Base-by-base conservation (phyloP, 2,329 filamentous ascomycete genomes). In the Ophiostoma australiae region DNA sequence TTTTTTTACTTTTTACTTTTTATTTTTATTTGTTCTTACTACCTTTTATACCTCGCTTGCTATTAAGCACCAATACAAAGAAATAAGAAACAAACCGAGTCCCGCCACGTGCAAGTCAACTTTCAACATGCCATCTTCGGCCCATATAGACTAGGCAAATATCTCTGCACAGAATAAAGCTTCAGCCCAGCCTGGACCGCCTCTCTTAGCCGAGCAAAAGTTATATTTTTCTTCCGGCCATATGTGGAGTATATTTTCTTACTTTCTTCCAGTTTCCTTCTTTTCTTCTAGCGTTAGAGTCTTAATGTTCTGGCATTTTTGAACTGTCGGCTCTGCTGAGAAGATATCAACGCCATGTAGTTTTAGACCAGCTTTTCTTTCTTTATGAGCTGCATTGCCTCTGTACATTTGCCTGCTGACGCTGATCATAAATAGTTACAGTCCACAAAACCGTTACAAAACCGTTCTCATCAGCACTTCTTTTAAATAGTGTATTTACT, bases 1-100 rank as follows among this genome's bases (percentile, higher is more conserved):
- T 55, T 71, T 39, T 35, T 44, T 39, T 27, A 11, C 10, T 33
- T 39, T 31, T 52, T 17, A 13, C 6, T 33, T 63, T 44, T 58
- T 39, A n/a, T 39, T 15, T 7, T 68, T 70, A 31, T 61, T 63
- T 61, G 66, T 69, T 7, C 69, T 72, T 63, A 61, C 44, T 35
- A 39, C 33, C 39, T 37, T 48, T 52, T 37, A 48, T 37, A 48
- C 44, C 23, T 27, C 70, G 58, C 72, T 72, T 71, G 67, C 71
- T 48, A 69, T 70, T 27, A 63, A 63, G 58, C 58, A 23, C 20
- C 58, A 63, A 63, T 63, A 63, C 58, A 63, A 48, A 63, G 58
- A 63, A 33, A 63, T 33, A 63, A 13, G 23, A 33, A 63, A 63
- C 52, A 63, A 63, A 33, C 58, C 5, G 7, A 2, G 27, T 31